Percentiles rank a stretch among this genome's conserved stretches.
These are phyloP conservation scores for Sparassis latifolia DNA, from an alignment of 1,284 basidiomycete species.

Conservation along the genomic window DNA sequence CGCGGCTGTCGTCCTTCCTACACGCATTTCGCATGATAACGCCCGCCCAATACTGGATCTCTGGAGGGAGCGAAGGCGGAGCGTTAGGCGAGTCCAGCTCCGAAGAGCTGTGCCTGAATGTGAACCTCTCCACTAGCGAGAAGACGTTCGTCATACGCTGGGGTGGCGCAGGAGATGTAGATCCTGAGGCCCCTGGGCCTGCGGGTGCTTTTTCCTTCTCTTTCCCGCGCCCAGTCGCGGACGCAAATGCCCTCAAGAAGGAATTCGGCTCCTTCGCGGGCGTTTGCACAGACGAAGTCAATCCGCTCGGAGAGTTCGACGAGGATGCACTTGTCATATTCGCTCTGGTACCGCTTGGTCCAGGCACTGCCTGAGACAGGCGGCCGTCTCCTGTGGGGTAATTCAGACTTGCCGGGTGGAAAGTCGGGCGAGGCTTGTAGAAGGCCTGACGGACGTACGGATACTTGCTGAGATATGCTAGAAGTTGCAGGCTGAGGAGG, in stretches of 20 bases:
- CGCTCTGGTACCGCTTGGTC: conserved; percentile 9
- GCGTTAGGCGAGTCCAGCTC: conserved; percentile 70
- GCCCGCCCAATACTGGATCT: conserved; percentile 99
- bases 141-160: conserved; percentile 81
- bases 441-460: conserved; percentile 97
- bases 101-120: conserved; percentile 82
- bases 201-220: conserved; percentile 28
- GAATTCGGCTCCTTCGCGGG: conserved; percentile 22
- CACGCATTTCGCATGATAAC: conserved; percentile 99
- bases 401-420: conserved; percentile 62
- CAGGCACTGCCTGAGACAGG: conserved; percentile 5
- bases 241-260: conserved; percentile 27
- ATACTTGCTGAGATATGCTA: conserved; percentile 97
- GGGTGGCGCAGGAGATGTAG: conserved; percentile 17
- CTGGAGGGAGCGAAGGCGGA: conserved; percentile 70
- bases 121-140: conserved; percentile 93
- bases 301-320: no score
- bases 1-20: conserved; percentile 89
- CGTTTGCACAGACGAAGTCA: no score
- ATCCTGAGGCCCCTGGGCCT: conserved; percentile 5
- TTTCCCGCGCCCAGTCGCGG: conserved; percentile 27
- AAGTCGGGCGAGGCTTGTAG: conserved; percentile 74
- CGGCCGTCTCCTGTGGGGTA: conserved; percentile 17
- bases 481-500: conserved; percentile 82
- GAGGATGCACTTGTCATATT: no score